These are phyloP conservation scores for Dendrobium chrysotoxum DNA, from an alignment of 106 monocot species.

Conservation along the genomic window DNA sequence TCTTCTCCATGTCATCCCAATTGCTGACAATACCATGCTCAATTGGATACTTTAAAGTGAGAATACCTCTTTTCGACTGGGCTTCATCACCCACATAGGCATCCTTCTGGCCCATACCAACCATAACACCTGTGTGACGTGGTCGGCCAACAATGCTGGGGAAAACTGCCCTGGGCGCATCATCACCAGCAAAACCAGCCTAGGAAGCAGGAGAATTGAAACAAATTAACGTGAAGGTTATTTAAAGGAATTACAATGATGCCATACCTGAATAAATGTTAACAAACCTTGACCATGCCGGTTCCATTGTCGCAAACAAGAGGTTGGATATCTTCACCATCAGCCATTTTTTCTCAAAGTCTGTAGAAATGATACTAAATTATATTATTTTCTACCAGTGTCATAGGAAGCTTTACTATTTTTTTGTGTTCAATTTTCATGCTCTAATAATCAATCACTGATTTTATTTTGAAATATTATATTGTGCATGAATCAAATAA, in stretches of 20 bases:
- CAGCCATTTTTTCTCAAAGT: conserved; percentile 20
- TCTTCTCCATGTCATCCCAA: conserved; percentile 24
- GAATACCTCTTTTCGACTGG: conserved; percentile 19
- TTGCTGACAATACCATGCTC: conserved; percentile 21
- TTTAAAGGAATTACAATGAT: not conserved
- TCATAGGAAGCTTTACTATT: not conserved
- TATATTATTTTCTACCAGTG: not conserved
- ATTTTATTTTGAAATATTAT: no score
- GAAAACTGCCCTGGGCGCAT: conserved; percentile 18
- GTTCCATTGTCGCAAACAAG: conserved; percentile 35
- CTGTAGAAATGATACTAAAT: not conserved
- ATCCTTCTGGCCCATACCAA: conserved; percentile 20
- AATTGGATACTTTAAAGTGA: conserved; percentile 18
- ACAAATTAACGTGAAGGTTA: not conserved
- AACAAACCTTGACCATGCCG: conserved; percentile 30
- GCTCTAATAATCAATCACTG: not conserved
- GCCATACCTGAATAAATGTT: not conserved
- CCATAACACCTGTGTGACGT: conserved; percentile 18
- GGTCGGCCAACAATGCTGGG: conserved; percentile 18
- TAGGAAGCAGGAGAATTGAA: not conserved
- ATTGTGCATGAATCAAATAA: no score
- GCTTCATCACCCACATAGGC: conserved; percentile 21
- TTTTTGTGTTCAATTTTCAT: not conserved
- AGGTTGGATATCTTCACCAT: conserved; percentile 33
- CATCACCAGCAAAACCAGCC: conserved; percentile 21